Evolutionary conservation across 2,329 filamentous ascomycete species (phyloP).

Genomic region (Aotearoamyces nothofagi): DNA sequence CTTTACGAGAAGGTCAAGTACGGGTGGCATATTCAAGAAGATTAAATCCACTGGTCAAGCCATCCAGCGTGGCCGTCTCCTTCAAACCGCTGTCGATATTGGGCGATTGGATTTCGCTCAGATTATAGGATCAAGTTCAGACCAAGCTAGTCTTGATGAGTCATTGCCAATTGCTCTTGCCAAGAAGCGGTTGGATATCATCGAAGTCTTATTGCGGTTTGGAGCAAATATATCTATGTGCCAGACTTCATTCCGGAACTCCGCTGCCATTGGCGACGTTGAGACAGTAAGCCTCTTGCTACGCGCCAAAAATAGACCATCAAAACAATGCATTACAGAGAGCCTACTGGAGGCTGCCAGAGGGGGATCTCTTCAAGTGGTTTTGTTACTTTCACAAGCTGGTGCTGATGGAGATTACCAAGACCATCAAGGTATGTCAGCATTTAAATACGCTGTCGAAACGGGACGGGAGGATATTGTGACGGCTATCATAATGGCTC

Average conservation of each 20-base stretch:
- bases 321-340: slow-evolving; percentile 5
- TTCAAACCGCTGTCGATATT: slow-evolving; percentile 5
- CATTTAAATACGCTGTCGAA: slow-evolving; percentile 32
- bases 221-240: slow-evolving; percentile 5
- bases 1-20: slow-evolving; percentile 6
- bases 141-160: slow-evolving; percentile 7
- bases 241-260: slow-evolving; percentile 3
- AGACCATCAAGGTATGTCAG: slow-evolving; percentile 32
- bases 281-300: slow-evolving; percentile 5
- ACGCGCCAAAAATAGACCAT: slow-evolving; percentile 5
- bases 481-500: slow-evolving; percentile 36
- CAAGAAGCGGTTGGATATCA: slow-evolving; percentile 3
- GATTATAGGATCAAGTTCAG: slow-evolving; percentile 6
- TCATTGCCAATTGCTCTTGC: slow-evolving; percentile 6
- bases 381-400: slow-evolving; percentile 4
- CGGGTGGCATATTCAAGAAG: slow-evolving; percentile 5
- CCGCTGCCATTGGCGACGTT: slow-evolving; percentile 5
- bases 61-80: slow-evolving; percentile 4
- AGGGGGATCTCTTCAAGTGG: slow-evolving; percentile 2
- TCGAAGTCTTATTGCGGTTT: slow-evolving; percentile 7
- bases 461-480: slow-evolving; percentile 36
- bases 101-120: slow-evolving; percentile 5
- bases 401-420: slow-evolving; percentile 36
- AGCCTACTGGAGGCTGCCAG: slow-evolving; percentile 5
- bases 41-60: slow-evolving; percentile 2